phyloP scores from a whole-genome alignment of 768 basidiomycete species.

The Lactarius indigo region DNA sequence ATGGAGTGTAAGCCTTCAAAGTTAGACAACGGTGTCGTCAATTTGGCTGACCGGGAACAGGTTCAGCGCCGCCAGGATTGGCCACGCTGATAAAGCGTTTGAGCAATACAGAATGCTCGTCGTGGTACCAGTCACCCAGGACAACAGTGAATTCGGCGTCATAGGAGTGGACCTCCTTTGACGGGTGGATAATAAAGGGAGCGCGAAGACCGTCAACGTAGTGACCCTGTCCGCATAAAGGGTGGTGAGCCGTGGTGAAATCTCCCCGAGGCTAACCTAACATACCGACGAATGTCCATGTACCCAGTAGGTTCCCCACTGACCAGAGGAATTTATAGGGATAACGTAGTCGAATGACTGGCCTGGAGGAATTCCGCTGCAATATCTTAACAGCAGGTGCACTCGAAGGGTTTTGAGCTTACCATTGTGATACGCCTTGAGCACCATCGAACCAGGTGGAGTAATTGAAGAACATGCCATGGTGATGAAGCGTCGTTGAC shows the following conservation, averaged over 20 bases:
- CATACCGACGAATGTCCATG: slow-evolving; percentile 61
- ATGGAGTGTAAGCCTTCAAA: neutral
- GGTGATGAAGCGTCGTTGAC: slow-evolving; percentile 78
- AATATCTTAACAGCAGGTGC: neutral
- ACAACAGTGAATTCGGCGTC: slow-evolving; percentile 89
- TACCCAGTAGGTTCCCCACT: slow-evolving; percentile 81
- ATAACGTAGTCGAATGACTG: slow-evolving; percentile 71
- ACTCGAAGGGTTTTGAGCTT: slow-evolving; percentile 25
- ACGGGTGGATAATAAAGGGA: slow-evolving; percentile 73
- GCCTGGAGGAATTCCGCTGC: slow-evolving; percentile 75
- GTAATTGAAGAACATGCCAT: slow-evolving; percentile 93
- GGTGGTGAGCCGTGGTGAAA: neutral
- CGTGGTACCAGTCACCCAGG: slow-evolving; percentile 91
- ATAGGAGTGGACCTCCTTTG: slow-evolving; percentile 63
- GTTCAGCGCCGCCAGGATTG: slow-evolving; percentile 85
- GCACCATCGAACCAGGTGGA: slow-evolving; percentile 91
- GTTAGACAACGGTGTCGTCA: neutral
- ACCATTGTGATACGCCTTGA: slow-evolving; percentile 80
- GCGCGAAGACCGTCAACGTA: slow-evolving; percentile 93
- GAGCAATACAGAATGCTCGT: slow-evolving; percentile 60
- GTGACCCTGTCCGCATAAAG: slow-evolving; percentile 53
- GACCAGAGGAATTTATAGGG: slow-evolving; percentile 60
- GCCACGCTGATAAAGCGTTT: slow-evolving; percentile 62
- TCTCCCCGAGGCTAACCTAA: neutral
- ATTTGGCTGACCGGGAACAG: slow-evolving; percentile 64